Evolutionary conservation across 345 rosid species (phyloP).

Genomic region (Nephelium lappaceum): DNA sequence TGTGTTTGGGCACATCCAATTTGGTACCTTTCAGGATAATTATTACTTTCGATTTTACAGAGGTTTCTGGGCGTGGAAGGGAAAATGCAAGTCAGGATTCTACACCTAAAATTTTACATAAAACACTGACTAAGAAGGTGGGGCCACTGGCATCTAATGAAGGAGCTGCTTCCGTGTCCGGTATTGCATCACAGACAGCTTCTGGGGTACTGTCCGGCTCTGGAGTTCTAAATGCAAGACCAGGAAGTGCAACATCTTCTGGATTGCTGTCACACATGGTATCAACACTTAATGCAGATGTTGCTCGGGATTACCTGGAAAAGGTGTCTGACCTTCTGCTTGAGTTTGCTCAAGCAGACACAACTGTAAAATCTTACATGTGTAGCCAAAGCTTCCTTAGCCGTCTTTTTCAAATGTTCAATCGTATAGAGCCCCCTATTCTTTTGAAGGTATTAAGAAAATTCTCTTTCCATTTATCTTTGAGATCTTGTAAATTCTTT

Average conservation of each 20-base stretch:
- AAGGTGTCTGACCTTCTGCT: constrained; percentile 96
- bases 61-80: constrained; percentile 81
- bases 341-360: constrained; percentile 97
- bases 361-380: constrained; percentile 87
- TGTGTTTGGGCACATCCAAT: constrained; percentile 10
- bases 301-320: constrained; percentile 92
- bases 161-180: constrained; percentile 76
- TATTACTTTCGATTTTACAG: constrained; percentile 47
- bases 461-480: constrained; percentile 5
- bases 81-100: constrained; percentile 77
- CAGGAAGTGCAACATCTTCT: constrained; percentile 95
- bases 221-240: constrained; percentile 94
- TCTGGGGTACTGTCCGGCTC: constrained; percentile 98
- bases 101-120: constrained; percentile 59
- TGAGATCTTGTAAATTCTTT: constrained; percentile 3
- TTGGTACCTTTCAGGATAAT: constrained; percentile 2
- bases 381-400: constrained; percentile 90
- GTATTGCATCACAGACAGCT: constrained; percentile 86
- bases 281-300: constrained; percentile 86
- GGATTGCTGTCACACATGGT: constrained; percentile 92
- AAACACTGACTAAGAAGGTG: constrained; percentile 63
- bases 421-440: constrained; percentile 82
- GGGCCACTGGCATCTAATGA: constrained; percentile 53
- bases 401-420: constrained; percentile 95
- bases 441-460: constrained; percentile 71